Base-by-base conservation (phyloP, 805 yeast species). In the Nakazawaea ernobii region DNA sequence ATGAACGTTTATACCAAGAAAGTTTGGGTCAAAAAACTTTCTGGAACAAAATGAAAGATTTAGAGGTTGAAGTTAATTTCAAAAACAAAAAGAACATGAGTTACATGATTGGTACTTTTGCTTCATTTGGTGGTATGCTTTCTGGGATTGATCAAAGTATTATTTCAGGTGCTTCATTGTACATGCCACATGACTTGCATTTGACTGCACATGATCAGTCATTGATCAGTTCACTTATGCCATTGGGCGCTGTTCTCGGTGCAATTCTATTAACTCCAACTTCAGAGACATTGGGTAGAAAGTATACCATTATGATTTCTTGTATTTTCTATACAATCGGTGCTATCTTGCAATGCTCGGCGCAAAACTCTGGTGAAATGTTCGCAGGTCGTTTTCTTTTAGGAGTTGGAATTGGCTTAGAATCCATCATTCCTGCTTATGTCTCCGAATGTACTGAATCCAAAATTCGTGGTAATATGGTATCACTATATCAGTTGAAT, bases 131-230 rank as follows among this genome's bases (percentile, higher is more conserved):
- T 28, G 88, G 88, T 45, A 59, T 80, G 48, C 73, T 82, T 45
- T 78, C 85, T 11, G 87, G 87, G 53, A 63, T 80, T 41, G 88
- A 82, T 63, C 87, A 82, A 67, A 78, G 84, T 15, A 70, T 81
- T 36, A 82, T 82, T 50, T 72, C 80, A 27, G 87, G 86, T 58
- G 87, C 87, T 2, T 66, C 71, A 30, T 67, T 77, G 46, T 75
- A 76, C 20, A 72, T 80, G 73, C 67, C 64, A 13, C 59, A 60
- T 1, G 70, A 67, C 24, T 66, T 81, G 30, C 37, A 59, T 30
- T 62, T 81, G 40, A 55, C 67, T 15, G 48, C 65, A 5, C 64
- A 68, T 52, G 69, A 81, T 53, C 66, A 65, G 44, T 80, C 86
- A 1, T 67, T 80, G 51, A 74, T 80, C 15, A 70, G 79, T 35